Conservation (phyloP, 2,329 filamentous ascomycete genomes). For the Zasmidium citrigriseum region DNA sequence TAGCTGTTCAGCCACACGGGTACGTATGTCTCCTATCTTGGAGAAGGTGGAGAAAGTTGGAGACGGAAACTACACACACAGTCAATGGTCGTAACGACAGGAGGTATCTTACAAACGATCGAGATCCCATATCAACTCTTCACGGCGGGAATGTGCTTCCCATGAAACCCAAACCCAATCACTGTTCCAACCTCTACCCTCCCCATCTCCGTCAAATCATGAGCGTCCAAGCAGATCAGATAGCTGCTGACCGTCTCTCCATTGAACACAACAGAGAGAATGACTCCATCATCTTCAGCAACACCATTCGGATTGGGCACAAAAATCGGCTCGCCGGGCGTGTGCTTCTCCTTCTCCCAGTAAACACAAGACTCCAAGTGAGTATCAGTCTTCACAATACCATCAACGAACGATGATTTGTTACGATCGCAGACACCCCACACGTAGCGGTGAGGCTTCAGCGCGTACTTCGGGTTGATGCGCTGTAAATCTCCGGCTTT, state of each 20-base stretch:
- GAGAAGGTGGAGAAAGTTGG: too few species aligned
- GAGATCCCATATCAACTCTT: background rate
- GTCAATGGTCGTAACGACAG: background rate
- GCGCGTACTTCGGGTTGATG: constrained; percentile 61
- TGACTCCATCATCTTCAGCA: constrained; percentile 64
- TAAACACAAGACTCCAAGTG: constrained; percentile 52
- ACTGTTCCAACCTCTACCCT: constrained; percentile 63
- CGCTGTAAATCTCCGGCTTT: constrained; percentile 65
- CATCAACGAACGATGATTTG: constrained; percentile 62
- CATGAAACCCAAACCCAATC: constrained; percentile 57
- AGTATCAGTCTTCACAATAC: constrained; percentile 67
- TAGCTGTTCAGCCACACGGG: too few species aligned
- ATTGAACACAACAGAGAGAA: constrained; percentile 66
- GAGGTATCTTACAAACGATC: background rate
- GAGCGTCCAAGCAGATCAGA: constrained; percentile 64
- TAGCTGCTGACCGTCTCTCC: constrained; percentile 61
- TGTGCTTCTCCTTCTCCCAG: constrained; percentile 62
- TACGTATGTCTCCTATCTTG: too few species aligned
- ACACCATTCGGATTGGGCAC: constrained; percentile 52
- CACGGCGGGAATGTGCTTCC: background rate
- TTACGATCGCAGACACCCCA: constrained; percentile 57
- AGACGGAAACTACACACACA: too few species aligned
- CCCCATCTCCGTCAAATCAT: constrained; percentile 63
- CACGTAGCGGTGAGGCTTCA: constrained; percentile 59
- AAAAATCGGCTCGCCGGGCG: constrained; percentile 70